phyloP scores from a whole-genome alignment of 2,329 filamentous ascomycete species.

The Trichoderma afroharzianum region DNA sequence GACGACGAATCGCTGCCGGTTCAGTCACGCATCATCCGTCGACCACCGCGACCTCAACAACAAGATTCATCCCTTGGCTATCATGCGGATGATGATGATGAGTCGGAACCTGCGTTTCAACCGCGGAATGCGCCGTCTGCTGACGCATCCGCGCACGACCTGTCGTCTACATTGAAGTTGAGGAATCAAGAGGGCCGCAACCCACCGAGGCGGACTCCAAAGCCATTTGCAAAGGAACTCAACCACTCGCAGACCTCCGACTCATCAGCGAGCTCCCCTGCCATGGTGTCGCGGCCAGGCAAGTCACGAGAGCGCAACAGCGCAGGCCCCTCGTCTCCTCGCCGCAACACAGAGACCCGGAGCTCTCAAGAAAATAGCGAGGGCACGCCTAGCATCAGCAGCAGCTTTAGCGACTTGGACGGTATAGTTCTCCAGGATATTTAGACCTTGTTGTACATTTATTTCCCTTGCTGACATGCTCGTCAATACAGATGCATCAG shows the following conservation, averaged over 20 bases:
- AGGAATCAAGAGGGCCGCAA: slow-evolving; percentile 38
- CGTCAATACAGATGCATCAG: slow-evolving; percentile 60
- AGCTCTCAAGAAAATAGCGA: slow-evolving; percentile 62
- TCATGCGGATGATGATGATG: slow-evolving; percentile 53
- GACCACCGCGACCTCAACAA: slow-evolving; percentile 51
- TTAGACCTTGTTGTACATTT: too few relatives aligned
- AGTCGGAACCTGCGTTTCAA: slow-evolving; percentile 54
- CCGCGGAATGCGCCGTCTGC: slow-evolving; percentile 39
- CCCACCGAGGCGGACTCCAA: slow-evolving; percentile 29
- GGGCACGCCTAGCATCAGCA: slow-evolving; percentile 75
- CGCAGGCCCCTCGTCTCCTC: slow-evolving; percentile 53
- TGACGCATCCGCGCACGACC: slow-evolving; percentile 40
- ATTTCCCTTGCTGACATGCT: not conserved
- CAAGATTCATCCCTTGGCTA: slow-evolving; percentile 35
- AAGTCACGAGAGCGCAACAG: slow-evolving; percentile 33
- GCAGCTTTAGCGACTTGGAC: slow-evolving; percentile 82
- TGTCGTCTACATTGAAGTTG: slow-evolving; percentile 49
- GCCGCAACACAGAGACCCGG: slow-evolving; percentile 50
- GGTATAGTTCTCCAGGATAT: slow-evolving; percentile 43
- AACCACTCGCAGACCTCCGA: slow-evolving; percentile 57
- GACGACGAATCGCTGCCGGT: slow-evolving; percentile 50
- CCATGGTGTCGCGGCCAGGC: slow-evolving; percentile 33
- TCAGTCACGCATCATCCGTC: slow-evolving; percentile 58
- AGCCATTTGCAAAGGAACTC: slow-evolving; percentile 31
- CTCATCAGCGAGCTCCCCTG: slow-evolving; percentile 56